phyloP scores from a whole-genome alignment of 2,329 filamentous ascomycete genomes.

The Microsporum canis region DNA sequence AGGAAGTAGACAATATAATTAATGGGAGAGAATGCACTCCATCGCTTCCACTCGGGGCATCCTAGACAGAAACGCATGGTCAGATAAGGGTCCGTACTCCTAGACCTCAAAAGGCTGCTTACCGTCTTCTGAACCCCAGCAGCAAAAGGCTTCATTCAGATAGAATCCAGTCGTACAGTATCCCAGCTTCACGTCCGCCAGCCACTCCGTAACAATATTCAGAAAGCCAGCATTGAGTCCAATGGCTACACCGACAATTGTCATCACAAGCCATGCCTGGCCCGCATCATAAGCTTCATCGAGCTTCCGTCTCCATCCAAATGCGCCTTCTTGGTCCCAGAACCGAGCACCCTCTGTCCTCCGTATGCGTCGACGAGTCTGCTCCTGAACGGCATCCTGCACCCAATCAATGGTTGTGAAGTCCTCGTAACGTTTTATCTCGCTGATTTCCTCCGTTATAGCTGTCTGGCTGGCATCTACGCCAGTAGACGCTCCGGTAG shows the following conservation, averaged over 20 bases:
- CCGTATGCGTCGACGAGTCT: constrained; percentile 65
- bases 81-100: constrained; percentile 6
- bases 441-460: constrained; percentile 87
- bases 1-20: constrained; percentile 85
- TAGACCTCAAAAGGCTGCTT: constrained; percentile 16
- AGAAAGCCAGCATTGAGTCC: constrained; percentile 85
- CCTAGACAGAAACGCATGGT: constrained; percentile 35
- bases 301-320: constrained; percentile 70
- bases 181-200: constrained; percentile 91
- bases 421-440: constrained; percentile 98
- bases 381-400: constrained; percentile 87
- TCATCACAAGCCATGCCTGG: constrained; percentile 96
- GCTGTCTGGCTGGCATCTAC: constrained; percentile 49
- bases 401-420: constrained; percentile 98
- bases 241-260: constrained; percentile 79
- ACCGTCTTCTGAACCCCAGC: constrained; percentile 88
- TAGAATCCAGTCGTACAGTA: constrained; percentile 94
- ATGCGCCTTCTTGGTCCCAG: constrained; percentile 55
- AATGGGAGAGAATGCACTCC: constrained; percentile 64
- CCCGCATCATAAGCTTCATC: constrained; percentile 88
- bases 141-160: constrained; percentile 94
- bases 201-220: constrained; percentile 94
- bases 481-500: constrained; percentile 45
- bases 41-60: constrained; percentile 78
- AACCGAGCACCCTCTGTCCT: constrained; percentile 61